Evolutionary conservation across 179 eudicot genomes (phyloP).

Genomic region (Camellia oleifera): DNA sequence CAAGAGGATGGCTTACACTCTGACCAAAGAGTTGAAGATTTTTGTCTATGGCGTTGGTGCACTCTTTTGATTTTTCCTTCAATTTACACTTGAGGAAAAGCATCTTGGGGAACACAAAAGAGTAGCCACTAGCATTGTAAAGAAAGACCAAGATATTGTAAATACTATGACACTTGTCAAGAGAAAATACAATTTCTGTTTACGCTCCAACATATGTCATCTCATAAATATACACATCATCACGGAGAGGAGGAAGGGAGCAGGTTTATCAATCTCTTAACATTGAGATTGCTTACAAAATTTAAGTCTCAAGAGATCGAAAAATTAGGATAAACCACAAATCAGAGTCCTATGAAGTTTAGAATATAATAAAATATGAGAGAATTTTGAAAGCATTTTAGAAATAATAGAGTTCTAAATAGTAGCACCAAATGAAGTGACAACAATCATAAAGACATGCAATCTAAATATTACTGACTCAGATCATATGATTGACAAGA

Average conservation of each 20-base stretch:
- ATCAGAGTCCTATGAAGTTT: neutral
- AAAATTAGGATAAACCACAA: neutral
- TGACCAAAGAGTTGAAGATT: too few species aligned
- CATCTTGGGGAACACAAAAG: too few species aligned
- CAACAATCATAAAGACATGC: neutral
- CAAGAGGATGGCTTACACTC: too few species aligned
- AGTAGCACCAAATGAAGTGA: neutral
- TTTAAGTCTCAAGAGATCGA: neutral
- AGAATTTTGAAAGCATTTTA: too few species aligned
- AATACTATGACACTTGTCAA: neutral
- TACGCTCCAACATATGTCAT: neutral
- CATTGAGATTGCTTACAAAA: neutral
- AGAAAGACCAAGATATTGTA: too few species aligned
- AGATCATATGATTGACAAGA: neutral
- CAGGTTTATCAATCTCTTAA: neutral
- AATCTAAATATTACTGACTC: neutral
- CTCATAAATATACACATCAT: neutral
- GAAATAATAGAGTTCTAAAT: neutral
- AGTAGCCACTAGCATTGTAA: too few species aligned
- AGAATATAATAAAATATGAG: neutral
- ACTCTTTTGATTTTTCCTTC: too few species aligned
- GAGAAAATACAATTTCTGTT: neutral
- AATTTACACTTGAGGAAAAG: too few species aligned
- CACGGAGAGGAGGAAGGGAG: neutral
- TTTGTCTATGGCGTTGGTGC: too few species aligned